Conservation (phyloP, 169 alveolate genomes). For the Cryptosporidium ubiquitum region DNA sequence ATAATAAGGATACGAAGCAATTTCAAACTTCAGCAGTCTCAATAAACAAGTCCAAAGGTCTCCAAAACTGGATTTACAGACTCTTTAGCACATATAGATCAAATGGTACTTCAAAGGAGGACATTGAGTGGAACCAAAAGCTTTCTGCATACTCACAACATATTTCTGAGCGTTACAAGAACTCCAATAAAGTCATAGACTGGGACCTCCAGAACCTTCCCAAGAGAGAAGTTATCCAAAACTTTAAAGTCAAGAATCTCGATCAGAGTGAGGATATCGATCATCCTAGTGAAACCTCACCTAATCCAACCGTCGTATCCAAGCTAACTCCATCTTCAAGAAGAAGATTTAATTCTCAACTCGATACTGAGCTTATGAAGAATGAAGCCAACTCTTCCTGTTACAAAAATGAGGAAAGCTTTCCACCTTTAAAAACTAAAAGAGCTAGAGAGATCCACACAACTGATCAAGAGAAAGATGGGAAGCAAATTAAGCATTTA, state of each 20-base stretch:
- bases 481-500: neutral
- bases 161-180: conserved; percentile 23
- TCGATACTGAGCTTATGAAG: neutral
- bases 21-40: neutral
- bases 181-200: conserved; percentile 29
- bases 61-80: conserved; percentile 61
- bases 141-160: conserved; percentile 27
- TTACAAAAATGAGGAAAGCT: neutral
- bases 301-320: neutral
- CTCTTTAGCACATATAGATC: conserved; percentile 44
- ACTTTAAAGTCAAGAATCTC: neutral
- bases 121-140: conserved; percentile 65
- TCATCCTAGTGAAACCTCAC: neutral
- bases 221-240: conserved; percentile 49
- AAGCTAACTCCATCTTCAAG: neutral
- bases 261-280: neutral
- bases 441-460: neutral
- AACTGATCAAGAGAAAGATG: neutral
- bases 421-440: neutral
- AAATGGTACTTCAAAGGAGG: conserved; percentile 58
- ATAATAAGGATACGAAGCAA: neutral
- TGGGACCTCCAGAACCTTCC: conserved; percentile 64
- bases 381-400: neutral
- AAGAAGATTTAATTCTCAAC: neutral
- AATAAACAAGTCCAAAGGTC: neutral